These are phyloP conservation scores for Eruca vesicaria DNA, from an alignment of 441 rosid genomes.

Conservation along the genomic window DNA sequence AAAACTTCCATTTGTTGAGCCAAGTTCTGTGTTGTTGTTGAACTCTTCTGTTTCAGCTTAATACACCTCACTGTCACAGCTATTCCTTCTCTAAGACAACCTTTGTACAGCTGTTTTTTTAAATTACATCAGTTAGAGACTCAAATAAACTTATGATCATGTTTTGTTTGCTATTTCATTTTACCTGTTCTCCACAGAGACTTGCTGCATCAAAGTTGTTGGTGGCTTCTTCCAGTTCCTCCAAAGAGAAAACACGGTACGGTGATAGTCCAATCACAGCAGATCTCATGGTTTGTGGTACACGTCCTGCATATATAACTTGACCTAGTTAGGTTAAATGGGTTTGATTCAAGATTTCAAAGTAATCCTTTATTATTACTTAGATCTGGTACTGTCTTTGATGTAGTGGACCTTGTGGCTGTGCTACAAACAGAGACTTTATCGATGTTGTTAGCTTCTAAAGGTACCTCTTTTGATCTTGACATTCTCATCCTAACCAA, in stretches of 20 bases:
- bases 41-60: slow-evolving; percentile 68
- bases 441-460: slow-evolving; percentile 20
- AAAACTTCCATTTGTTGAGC: slow-evolving; percentile 70
- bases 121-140: slow-evolving; percentile 1
- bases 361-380: slow-evolving; percentile 21
- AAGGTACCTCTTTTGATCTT: slow-evolving; percentile 16
- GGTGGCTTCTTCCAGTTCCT: slow-evolving; percentile 87
- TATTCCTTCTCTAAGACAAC: slow-evolving; percentile 63
- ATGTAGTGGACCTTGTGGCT: slow-evolving; percentile 24
- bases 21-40: slow-evolving; percentile 56
- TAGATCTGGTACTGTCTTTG: slow-evolving; percentile 35
- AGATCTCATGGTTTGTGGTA: slow-evolving; percentile 83
- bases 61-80: slow-evolving; percentile 63
- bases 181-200: slow-evolving; percentile 77
- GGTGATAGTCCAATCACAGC: slow-evolving; percentile 79
- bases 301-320: slow-evolving; percentile 52
- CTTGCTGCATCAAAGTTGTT: slow-evolving; percentile 63
- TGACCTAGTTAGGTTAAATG: slow-evolving; percentile 14
- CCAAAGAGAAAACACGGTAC: slow-evolving; percentile 64
- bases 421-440: slow-evolving; percentile 33
- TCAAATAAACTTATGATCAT: not conserved
- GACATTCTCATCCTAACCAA: slow-evolving; percentile 35
- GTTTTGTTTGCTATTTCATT: not conserved
- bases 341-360: slow-evolving; percentile 8
- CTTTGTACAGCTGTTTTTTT: slow-evolving; percentile 61